These are phyloP conservation scores for Pascua sp. DNA, from an alignment of 1,284 basidiomycete species.

Conservation along the genomic window DNA sequence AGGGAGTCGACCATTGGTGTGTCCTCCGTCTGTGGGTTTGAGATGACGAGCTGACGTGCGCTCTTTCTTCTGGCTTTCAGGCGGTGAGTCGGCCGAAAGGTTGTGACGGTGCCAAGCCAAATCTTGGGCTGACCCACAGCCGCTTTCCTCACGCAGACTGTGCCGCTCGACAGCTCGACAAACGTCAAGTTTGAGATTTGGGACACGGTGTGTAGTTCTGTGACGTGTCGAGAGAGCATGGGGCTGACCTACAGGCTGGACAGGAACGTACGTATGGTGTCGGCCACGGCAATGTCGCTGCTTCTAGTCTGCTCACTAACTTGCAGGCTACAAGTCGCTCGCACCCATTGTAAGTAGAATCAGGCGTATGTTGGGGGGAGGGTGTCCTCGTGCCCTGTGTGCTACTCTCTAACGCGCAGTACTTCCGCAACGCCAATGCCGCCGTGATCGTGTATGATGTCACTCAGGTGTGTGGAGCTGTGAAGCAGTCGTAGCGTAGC, in stretches of 20 bases:
- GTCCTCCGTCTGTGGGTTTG: neutral
- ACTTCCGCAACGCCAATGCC: conserved; percentile 97
- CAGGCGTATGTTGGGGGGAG: too few relatives aligned
- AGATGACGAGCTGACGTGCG: conserved; percentile 1
- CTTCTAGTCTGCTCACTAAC: neutral
- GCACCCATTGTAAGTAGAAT: conserved; percentile 64
- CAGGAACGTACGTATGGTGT: conserved; percentile 43
- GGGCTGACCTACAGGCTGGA: conserved; percentile 36
- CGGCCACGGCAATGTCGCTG: neutral
- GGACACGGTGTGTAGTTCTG: conserved; percentile 52
- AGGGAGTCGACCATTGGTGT: conserved; percentile 50
- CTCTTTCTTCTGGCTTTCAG: conserved; percentile 2
- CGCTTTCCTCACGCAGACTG: conserved; percentile 94
- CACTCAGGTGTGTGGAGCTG: conserved; percentile 57
- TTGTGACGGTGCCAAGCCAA: neutral
- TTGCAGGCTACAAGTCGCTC: conserved; percentile 46
- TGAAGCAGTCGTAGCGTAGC: neutral
- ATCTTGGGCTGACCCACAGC: conserved; percentile 53
- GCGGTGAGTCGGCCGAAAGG: conserved; percentile 14
- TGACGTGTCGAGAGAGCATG: conserved; percentile 8
- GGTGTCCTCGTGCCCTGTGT: too few relatives aligned
- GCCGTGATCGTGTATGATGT: conserved; percentile 98
- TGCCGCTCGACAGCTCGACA: conserved; percentile 80
- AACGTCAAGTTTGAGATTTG: conserved; percentile 98
- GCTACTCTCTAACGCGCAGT: conserved; percentile 40